phyloP scores from a whole-genome alignment of 2,329 filamentous ascomycete species.

The Lachnellula subtilissima region DNA sequence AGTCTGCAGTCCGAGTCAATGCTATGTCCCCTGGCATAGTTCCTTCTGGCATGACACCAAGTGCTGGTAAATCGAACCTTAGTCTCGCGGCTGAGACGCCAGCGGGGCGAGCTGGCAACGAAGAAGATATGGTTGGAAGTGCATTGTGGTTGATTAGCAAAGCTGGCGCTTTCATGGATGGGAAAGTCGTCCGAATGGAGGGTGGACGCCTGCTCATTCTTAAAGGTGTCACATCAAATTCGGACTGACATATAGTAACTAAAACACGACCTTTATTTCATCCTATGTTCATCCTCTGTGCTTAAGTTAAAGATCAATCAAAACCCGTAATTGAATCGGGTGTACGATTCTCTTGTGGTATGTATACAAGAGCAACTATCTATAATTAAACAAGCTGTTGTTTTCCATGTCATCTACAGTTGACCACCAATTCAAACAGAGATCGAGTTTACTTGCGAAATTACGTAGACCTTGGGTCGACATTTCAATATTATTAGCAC shows the following conservation, averaged over 20 bases:
- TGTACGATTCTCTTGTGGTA: no score
- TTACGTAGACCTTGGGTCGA: no score
- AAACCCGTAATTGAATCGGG: no score
- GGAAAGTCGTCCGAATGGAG: not conserved
- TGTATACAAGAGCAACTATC: no score
- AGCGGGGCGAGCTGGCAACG: not conserved
- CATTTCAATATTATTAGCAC: no score
- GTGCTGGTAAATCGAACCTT: not conserved
- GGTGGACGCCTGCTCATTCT: not conserved
- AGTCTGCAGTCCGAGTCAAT: not conserved
- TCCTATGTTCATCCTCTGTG: no score
- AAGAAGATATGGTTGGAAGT: not conserved
- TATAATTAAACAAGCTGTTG: no score
- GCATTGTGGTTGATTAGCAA: not conserved
- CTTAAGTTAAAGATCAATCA: no score
- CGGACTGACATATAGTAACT: not conserved
- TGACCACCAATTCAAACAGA: no score
- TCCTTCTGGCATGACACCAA: not conserved
- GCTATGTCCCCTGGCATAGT: not conserved
- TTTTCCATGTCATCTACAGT: no score
- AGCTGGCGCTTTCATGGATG: not conserved
- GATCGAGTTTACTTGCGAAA: no score
- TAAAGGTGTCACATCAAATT: not conserved
- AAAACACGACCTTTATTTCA: no score
- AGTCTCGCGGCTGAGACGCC: not conserved